phyloP scores from a whole-genome alignment of 345 rosid genomes.

The Salix arbutifolia region DNA sequence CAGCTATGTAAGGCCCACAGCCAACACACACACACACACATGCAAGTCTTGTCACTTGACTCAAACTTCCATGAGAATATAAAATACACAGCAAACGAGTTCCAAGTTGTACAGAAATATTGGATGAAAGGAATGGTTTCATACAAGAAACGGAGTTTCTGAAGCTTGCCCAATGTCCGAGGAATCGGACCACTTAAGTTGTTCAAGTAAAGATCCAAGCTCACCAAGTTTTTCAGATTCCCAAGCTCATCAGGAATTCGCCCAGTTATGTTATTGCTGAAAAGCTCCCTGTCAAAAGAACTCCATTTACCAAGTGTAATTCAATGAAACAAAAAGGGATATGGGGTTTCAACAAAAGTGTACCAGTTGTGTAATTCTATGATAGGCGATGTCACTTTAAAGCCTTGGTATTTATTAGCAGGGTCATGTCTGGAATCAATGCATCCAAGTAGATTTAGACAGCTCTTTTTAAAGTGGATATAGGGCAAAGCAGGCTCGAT shows the following conservation, averaged over 20 bases:
- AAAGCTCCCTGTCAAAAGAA: constrained; percentile 67
- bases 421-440: neutral
- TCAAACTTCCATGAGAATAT: neutral
- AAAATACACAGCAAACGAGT: neutral
- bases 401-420: neutral
- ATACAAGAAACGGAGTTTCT: constrained; percentile 71
- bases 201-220: constrained; percentile 94
- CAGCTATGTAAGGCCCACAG: neutral
- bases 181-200: constrained; percentile 55
- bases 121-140: constrained; percentile 22
- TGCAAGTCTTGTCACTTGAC: neutral
- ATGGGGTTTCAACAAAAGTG: neutral
- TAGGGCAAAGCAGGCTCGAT: neutral
- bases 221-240: constrained; percentile 70
- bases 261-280: constrained; percentile 66
- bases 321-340: neutral
- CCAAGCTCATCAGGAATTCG: constrained; percentile 75
- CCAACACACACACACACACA: neutral
- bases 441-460: neutral
- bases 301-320: constrained; percentile 9
- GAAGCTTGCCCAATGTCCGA: constrained; percentile 48
- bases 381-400: neutral
- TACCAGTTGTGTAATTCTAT: neutral
- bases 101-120: neutral
- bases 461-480: neutral